These are phyloP conservation scores for Aspergillus leporis DNA, from an alignment of 495 filamentous ascomycete genomes.

Conservation along the genomic window DNA sequence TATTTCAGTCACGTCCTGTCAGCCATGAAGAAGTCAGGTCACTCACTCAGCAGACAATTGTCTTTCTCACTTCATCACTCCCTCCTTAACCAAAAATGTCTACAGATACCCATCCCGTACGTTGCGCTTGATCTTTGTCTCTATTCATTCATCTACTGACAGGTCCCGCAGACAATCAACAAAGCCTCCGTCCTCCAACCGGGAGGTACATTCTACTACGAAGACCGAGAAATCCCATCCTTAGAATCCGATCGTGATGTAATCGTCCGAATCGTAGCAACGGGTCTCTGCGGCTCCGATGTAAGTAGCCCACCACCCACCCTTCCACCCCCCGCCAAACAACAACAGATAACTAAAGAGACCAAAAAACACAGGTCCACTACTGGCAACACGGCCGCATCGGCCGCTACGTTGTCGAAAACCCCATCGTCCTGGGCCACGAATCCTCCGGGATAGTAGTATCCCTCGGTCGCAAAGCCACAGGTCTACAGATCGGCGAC, in stretches of 20 bases:
- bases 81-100: not conserved
- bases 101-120: not conserved
- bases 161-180: constrained; percentile 7
- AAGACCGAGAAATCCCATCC: constrained; percentile 14
- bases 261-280: constrained; percentile 23
- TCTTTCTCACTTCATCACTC: too few relatives aligned
- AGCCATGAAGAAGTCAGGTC: not conserved
- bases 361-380: constrained; percentile 56
- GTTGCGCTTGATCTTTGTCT: not conserved
- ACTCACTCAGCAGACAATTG: not conserved
- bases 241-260: constrained; percentile 23
- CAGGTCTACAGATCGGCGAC: constrained; percentile 59
- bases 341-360: not conserved
- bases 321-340: not conserved
- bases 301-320: constrained; percentile 9
- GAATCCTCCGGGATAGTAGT: constrained; percentile 66
- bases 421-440: constrained; percentile 65
- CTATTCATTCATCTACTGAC: not conserved
- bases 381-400: constrained; percentile 53
- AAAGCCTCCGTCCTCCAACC: constrained; percentile 26
- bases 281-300: constrained; percentile 27
- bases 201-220: constrained; percentile 25
- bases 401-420: constrained; percentile 33
- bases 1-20: not conserved
- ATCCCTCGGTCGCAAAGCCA: constrained; percentile 53